phyloP scores from a whole-genome alignment of 2,329 filamentous ascomycete genomes.

The Neonectria hederae region DNA sequence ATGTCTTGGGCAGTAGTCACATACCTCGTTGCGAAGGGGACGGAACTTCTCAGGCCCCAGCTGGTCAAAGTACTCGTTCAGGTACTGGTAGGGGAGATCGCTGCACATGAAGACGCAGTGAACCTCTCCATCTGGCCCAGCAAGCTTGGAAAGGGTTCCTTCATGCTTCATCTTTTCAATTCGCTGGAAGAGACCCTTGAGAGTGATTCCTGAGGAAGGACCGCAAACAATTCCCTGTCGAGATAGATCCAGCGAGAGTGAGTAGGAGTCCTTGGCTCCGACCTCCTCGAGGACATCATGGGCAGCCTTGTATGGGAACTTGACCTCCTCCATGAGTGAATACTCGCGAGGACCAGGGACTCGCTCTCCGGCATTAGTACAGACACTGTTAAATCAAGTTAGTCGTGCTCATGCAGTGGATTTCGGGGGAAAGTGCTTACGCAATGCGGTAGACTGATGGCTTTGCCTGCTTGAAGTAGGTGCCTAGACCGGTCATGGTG shows the following conservation, averaged over 20 bases:
- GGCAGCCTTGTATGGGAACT: slow-evolving; percentile 65
- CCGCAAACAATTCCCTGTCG: slow-evolving; percentile 69
- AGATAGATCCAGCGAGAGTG: slow-evolving; percentile 62
- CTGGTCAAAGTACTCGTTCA: slow-evolving; percentile 67
- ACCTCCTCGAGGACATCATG: slow-evolving; percentile 67
- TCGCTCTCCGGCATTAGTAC: slow-evolving; percentile 64
- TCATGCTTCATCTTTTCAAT: slow-evolving; percentile 58
- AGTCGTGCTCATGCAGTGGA: not conserved
- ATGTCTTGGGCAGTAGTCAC: not conserved
- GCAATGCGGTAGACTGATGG: slow-evolving; percentile 55
- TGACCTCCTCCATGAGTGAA: slow-evolving; percentile 59
- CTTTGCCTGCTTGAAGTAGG: slow-evolving; percentile 61
- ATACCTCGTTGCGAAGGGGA: slow-evolving; percentile 55
- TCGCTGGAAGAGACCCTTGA: slow-evolving; percentile 61
- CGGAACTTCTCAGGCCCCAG: slow-evolving; percentile 59
- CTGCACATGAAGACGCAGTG: slow-evolving; percentile 69
- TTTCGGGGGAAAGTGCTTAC: slow-evolving; percentile 28
- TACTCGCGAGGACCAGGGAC: slow-evolving; percentile 66
- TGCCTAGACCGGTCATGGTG: slow-evolving; percentile 60
- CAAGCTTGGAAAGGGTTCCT: slow-evolving; percentile 55
- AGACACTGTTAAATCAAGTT: slow-evolving; percentile 54
- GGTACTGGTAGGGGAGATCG: slow-evolving; percentile 70
- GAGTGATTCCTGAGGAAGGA: slow-evolving; percentile 67
- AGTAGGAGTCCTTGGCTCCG: slow-evolving; percentile 62
- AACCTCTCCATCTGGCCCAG: slow-evolving; percentile 56